A percentile compares a stretch with the other conserved stretches of the same genome.
These are phyloP conservation scores for Buddleja alternifolia DNA, from an alignment of 257 asterid species.

Conservation along the genomic window DNA sequence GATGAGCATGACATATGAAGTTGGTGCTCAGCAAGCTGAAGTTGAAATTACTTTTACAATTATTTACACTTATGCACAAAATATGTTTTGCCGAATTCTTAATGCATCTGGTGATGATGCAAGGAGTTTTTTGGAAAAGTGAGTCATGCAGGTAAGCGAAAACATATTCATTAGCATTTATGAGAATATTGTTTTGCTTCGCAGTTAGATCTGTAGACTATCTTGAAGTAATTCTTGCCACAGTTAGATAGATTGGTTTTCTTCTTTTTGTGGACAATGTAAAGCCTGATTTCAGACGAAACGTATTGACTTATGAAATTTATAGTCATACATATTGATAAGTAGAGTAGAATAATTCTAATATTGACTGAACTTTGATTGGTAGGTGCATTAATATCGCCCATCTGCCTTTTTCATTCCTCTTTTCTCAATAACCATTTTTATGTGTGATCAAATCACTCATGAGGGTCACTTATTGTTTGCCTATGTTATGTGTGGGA, in stretches of 20 bases:
- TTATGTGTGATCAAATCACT: too few relatives aligned
- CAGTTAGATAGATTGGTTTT: not conserved
- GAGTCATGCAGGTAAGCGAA: too few relatives aligned
- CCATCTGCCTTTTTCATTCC: too few relatives aligned
- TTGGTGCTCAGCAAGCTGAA: not conserved
- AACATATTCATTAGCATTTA: not conserved
- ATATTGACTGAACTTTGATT: too few relatives aligned
- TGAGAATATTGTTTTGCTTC: not conserved
- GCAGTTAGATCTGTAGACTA: not conserved
- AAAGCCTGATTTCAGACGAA: not conserved
- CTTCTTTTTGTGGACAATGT: not conserved
- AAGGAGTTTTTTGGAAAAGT: too few relatives aligned
- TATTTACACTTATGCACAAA: not conserved
- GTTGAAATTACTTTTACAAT: not conserved
- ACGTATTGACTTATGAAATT: too few relatives aligned
- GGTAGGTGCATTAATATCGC: too few relatives aligned
- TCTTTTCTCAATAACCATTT: too few relatives aligned
- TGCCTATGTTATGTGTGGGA: too few relatives aligned
- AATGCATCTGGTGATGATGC: not conserved
- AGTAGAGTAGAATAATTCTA: too few relatives aligned
- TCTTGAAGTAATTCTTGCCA: not conserved
- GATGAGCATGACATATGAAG: not conserved
- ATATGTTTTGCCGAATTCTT: not conserved
- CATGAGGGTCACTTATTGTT: too few relatives aligned
- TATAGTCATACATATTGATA: too few relatives aligned